Evolutionary conservation across 2,329 filamentous ascomycete genomes (phyloP), one percentile per base, ranked within the genome.

Genomic region (Gnomoniopsis sp.): DNA sequence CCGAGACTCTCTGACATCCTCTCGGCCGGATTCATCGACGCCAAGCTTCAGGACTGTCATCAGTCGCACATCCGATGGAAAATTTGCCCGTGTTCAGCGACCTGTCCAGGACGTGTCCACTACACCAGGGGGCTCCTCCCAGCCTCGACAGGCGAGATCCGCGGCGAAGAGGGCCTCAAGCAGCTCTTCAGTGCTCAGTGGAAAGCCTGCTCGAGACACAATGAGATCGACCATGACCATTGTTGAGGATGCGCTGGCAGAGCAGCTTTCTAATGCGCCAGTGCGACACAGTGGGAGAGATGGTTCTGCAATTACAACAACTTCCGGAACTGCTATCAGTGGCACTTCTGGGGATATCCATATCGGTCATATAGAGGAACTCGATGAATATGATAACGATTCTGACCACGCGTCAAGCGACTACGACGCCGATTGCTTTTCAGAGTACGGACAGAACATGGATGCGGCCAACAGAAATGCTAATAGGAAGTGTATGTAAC

Each of bases 221-320:
- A 55, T 55, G 52, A 15, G 19, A 7, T 59, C 57, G 10, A 49
- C 57, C 44, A 55, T 55, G 44, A 55, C 57, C 11, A 34, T 51
- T 17, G 46, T 58, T 14, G 50, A 54, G 15, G 53, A 21, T 14
- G 51, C 56, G 14, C 26, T 58, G 56, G 56, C 56, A 15, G 51
- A 58, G 47, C 43, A 54, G n/a, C 48, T 44, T 21, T 47, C 55
- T 21, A 44, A 36, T 33, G 26, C 36, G 30, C 26, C 47, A 50
- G 23, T n/a, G 26, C 41, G 11, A 38, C 38, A 44, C 21, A 21
- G 33, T 3, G 41, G 26, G 11, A 41, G 43, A 3, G 14, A 11
- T 43, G 55, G 49, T 1, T 33, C 46, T 33, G 14, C 49, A 19
- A 26, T n/a, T 30, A 53, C 23, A 14, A 52, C 21, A 12, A 30